Percentiles rank a stretch among this genome's conserved stretches.
Evolutionary conservation across 192 early-diverging fungal genomes (phyloP).

Genomic region (Phycomyces blakesleeanus): DNA sequence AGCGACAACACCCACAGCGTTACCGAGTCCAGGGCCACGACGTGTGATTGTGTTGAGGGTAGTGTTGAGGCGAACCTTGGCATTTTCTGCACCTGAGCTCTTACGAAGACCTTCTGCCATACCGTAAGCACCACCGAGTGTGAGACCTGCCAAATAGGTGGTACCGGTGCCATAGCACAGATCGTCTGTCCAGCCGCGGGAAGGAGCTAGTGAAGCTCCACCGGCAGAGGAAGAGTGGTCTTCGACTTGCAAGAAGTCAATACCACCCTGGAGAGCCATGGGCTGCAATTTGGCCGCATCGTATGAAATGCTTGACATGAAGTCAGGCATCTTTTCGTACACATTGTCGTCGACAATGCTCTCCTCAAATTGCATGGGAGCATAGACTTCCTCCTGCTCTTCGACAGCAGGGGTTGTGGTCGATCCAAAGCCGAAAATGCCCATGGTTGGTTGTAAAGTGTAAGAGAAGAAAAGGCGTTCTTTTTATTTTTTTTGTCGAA

Average conservation of each 20-base stretch:
- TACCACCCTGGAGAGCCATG: slow-evolving; percentile 50
- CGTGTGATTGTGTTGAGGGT: slow-evolving; percentile 79
- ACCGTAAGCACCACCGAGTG: slow-evolving; percentile 70
- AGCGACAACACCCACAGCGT: slow-evolving; percentile 77
- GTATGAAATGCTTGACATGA: slow-evolving; percentile 43
- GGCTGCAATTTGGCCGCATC: slow-evolving; percentile 45
- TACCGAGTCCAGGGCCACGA: slow-evolving; percentile 80
- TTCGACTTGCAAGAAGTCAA: slow-evolving; percentile 55
- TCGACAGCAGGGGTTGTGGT: background rate
- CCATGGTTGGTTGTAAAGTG: too few relatives aligned
- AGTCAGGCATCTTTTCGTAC: slow-evolving; percentile 46
- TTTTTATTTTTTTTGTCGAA: too few relatives aligned
- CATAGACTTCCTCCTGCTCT: background rate
- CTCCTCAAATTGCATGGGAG: background rate
- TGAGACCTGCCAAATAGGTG: slow-evolving; percentile 70
- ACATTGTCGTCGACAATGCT: slow-evolving; percentile 12
- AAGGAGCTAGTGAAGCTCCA: slow-evolving; percentile 52
- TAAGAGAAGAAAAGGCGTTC: too few relatives aligned
- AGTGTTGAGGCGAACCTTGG: slow-evolving; percentile 78
- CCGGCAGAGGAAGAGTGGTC: slow-evolving; percentile 30
- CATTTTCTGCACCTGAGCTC: slow-evolving; percentile 50
- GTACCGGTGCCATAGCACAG: slow-evolving; percentile 82
- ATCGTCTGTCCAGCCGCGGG: slow-evolving; percentile 76
- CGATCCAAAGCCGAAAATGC: too few relatives aligned
- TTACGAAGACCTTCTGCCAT: slow-evolving; percentile 70